A percentile compares a stretch with the other conserved stretches of the same genome.
phyloP scores from a whole-genome alignment of 176 grass and related monocot genomes.

The Chrysopogon serrulatus region DNA sequence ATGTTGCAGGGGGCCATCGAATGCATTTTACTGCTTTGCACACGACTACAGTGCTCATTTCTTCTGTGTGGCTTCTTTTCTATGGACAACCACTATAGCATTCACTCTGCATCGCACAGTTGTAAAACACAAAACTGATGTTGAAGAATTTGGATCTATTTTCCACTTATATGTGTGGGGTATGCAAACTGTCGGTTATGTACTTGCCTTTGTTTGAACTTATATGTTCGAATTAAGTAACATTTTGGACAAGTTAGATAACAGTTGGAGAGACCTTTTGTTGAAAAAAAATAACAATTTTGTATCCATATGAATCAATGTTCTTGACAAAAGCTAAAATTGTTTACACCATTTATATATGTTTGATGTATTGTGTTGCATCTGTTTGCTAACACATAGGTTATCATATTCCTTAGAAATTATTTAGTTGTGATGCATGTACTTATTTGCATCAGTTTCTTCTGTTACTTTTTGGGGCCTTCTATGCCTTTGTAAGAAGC shows the following conservation, averaged over 20 bases:
- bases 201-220: background rate
- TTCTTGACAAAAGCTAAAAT: background rate
- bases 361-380: background rate
- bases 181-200: slow-evolving; percentile 30
- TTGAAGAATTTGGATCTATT: slow-evolving; percentile 87
- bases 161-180: slow-evolving; percentile 99
- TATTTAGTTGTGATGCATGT: background rate
- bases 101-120: slow-evolving; percentile 95
- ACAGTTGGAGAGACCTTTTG: background rate
- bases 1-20: slow-evolving; percentile 71
- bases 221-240: slow-evolving; percentile 15
- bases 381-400: background rate
- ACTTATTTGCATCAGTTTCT: background rate
- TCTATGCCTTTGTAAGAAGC: background rate
- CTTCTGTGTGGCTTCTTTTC: slow-evolving; percentile 91
- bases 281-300: background rate
- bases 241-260: background rate
- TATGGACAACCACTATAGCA: slow-evolving; percentile 95
- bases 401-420: background rate
- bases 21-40: slow-evolving; percentile 90
- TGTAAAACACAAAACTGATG: slow-evolving; percentile 96
- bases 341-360: background rate
- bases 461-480: background rate
- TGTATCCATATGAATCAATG: background rate
- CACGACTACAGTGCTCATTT: slow-evolving; percentile 96